A percentile compares a stretch with the other conserved stretches of the same genome.
Conservation (phyloP, 2,329 filamentous ascomycete species). For the Verticillium nonalfalfae region DNA sequence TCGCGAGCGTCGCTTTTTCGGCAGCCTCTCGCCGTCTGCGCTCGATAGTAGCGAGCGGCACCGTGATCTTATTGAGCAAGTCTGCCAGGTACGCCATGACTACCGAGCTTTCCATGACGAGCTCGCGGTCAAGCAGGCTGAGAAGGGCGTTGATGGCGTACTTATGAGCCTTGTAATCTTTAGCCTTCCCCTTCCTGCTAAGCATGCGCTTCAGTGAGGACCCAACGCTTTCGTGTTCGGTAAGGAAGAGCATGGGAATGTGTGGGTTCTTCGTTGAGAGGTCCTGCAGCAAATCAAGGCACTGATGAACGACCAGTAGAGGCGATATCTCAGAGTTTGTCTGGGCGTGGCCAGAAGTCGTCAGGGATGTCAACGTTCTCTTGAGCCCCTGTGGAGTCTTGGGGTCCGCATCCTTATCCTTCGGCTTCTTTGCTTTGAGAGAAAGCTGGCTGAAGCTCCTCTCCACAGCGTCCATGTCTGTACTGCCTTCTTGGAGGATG, state of each 20-base stretch:
- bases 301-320: conserved; percentile 92
- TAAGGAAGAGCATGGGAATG: conserved; percentile 86
- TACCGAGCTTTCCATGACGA: conserved; percentile 94
- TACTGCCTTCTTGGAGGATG: conserved; percentile 91
- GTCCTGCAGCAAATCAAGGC: conserved; percentile 76
- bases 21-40: conserved; percentile 71
- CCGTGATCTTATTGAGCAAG: conserved; percentile 80
- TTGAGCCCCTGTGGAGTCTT: conserved; percentile 81
- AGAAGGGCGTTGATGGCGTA: conserved; percentile 91
- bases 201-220: conserved; percentile 70
- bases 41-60: conserved; percentile 74
- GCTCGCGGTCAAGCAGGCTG: conserved; percentile 79
- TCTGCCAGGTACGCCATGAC: conserved; percentile 93
- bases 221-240: conserved; percentile 75
- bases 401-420: conserved; percentile 50
- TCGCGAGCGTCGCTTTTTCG: conserved; percentile 38
- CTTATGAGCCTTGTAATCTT: conserved; percentile 67
- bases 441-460: conserved; percentile 92
- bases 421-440: conserved; percentile 77
- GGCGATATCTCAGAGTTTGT: conserved; percentile 86
- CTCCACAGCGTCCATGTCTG: conserved; percentile 88
- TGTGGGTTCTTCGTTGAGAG: conserved; percentile 80
- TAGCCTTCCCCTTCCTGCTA: conserved; percentile 80
- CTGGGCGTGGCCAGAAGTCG: conserved; percentile 34
- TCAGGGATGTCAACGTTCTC: conserved; percentile 60